Percentiles rank a stretch among this genome's conserved stretches.
Evolutionary conservation across 805 yeast species (phyloP).

Genomic region (Saccharomyces eubayanus): DNA sequence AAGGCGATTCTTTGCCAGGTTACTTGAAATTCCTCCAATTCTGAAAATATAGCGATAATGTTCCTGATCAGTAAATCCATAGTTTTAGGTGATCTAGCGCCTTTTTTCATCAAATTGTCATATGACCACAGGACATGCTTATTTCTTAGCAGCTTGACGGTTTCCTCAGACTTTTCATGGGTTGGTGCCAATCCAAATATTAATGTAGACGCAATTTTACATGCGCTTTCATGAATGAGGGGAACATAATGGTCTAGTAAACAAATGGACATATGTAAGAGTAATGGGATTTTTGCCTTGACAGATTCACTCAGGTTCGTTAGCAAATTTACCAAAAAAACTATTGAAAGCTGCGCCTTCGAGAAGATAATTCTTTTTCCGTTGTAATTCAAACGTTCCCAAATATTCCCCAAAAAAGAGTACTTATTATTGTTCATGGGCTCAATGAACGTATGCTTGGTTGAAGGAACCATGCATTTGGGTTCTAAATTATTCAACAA

Average conservation of each 20-base stretch:
- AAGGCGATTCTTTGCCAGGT: constrained; percentile 83
- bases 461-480: constrained; percentile 77
- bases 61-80: constrained; percentile 72
- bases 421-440: constrained; percentile 35
- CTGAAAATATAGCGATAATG: constrained; percentile 49
- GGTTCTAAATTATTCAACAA: constrained; percentile 71
- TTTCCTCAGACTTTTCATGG: constrained; percentile 44
- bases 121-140: constrained; percentile 64
- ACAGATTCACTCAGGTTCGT: constrained; percentile 58
- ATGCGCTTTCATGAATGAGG: constrained; percentile 77
- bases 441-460: constrained; percentile 33
- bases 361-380: constrained; percentile 74
- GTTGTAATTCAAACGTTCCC: constrained; percentile 44
- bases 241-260: constrained; percentile 81
- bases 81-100: constrained; percentile 75
- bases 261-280: constrained; percentile 73
- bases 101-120: constrained; percentile 68
- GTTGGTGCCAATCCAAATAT: constrained; percentile 53
- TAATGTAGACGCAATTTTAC: constrained; percentile 62
- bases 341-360: constrained; percentile 75
- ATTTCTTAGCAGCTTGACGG: constrained; percentile 50
- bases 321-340: constrained; percentile 75
- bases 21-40: constrained; percentile 48
- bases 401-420: constrained; percentile 72
- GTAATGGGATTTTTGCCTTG: constrained; percentile 52